Base-by-base conservation (phyloP, 257 asterid species). In the Echites panduratus region DNA sequence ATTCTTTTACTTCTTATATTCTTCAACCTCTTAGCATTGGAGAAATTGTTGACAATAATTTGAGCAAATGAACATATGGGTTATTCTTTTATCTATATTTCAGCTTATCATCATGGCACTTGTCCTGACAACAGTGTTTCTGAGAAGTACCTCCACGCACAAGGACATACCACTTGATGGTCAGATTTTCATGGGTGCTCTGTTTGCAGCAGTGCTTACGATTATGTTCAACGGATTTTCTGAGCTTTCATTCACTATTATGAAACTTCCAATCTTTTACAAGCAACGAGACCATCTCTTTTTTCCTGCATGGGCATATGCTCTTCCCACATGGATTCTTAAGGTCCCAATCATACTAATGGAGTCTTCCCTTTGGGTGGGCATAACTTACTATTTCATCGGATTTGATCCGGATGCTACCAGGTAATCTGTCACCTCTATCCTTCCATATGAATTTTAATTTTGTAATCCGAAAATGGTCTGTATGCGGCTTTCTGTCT, bases 241-340 rank as follows among this genome's bases (percentile, higher is more conserved):
- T 2, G 77, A 73, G 71, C 59, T 73, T 48, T 1, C 77, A 17
- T 32, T 73, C 8, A 73, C 64, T 66, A 47, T 73, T 57, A 5
- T 35, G 64, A 64, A 73, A 64, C 77, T 73, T 38, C 77, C 77
- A 0, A 29, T 54, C 65, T 73, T 73, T 45, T 73, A 48, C 54
- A 73, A 73, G 71, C 77, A 73, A 59, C 71, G 71, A 4, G 77
- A 73, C 77, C 70, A 63, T n/a, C 77, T 59, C 3, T 73, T 73
- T 64, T 73, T 62, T 10, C 77, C 77, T 38, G 64, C 77, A 43
- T 73, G 77, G 77, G 71, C 71, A 8, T 73, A 73, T 68, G 49
- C 77, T 45, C 53, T 73, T 35, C 77, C 77, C 19, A 35, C 71
- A 49, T 73, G 77, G 66, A 73, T 73, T 40, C 77, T 73, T 49